Conservation (phyloP, 208 protist species). For the Plasmodiophora brassicae region DNA sequence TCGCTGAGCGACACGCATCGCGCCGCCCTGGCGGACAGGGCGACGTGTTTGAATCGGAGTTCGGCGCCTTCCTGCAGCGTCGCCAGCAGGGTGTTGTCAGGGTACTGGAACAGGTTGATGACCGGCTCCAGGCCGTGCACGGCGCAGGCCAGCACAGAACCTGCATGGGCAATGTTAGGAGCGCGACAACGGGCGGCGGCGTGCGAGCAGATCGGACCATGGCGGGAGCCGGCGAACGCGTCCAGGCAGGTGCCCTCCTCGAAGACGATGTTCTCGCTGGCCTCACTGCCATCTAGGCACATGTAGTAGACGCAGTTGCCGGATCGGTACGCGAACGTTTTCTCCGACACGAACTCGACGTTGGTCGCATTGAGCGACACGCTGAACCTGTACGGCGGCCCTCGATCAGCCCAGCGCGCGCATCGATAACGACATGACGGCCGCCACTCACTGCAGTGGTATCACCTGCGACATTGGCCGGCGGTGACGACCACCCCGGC, state of each 20-base stretch:
- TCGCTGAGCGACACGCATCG: background rate
- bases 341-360: background rate
- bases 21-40: background rate
- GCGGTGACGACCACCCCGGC: too few species aligned
- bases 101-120: conserved; percentile 20
- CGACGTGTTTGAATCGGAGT: background rate
- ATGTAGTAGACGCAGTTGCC: background rate
- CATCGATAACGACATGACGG: too few species aligned
- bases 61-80: background rate
- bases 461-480: too few species aligned
- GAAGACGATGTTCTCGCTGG: background rate
- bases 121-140: background rate
- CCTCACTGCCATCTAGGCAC: background rate
- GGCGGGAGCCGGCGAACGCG: background rate
- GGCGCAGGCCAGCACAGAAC: background rate
- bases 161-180: background rate
- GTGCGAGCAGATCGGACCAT: background rate
- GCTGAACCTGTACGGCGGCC: background rate
- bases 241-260: background rate
- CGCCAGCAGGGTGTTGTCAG: background rate
- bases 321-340: background rate
- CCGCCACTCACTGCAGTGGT: too few species aligned
- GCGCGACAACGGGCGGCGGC: background rate
- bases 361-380: background rate
- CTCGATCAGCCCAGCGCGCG: too few species aligned